Base-by-base conservation (phyloP, 805 yeast genomes). In the Wickerhamiella lipophila region DNA sequence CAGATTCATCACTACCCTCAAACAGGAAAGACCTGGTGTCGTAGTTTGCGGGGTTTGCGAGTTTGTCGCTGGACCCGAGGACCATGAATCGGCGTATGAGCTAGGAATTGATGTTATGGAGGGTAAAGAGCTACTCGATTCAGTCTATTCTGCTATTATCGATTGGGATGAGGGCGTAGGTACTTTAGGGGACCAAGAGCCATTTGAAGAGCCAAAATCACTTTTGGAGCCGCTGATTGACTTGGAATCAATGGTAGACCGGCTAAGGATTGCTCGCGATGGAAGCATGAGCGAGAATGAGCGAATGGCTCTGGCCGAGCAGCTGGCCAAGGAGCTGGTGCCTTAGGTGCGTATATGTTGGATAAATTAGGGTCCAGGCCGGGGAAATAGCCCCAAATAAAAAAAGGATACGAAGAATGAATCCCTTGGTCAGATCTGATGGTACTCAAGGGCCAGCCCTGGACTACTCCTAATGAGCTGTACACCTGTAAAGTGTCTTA, bases 281-380 rank as follows among this genome's bases (percentile, higher is more conserved):
- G 16, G 50, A 9, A 47, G 56, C 5, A 53, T 61, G 55, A 46
- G 58, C 4, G 49, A 57, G 5, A 64, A 62, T 16, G 64, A 66
- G 49, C 58, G 66, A 26, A 49, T 34, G 44, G 55, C 57, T 25
- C 55, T 65, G 38, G 66, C 67, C 2, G 64, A 63, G 25, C 53
- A 58, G 13, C 50, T 66, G 12, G 68, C 68, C 1, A 60, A 49
- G 13, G 62, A 64, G 48, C 55, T 65, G 7, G 47, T 63, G 4
- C 47, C 47, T 3, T 48, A 23, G 26, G 26, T 23, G 26, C 26
- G n/a, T n/a, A n/a, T n/a, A n/a, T n/a, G n/a, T n/a, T n/a, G n/a
- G n/a, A n/a, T n/a, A n/a, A n/a, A n/a, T n/a, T n/a, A n/a, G n/a
- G n/a, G n/a, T n/a, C n/a, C n/a, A n/a, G n/a, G n/a, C n/a, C n/a